Conservation (phyloP, 1,284 basidiomycete species). For the Ceratobasidium sp. region DNA sequence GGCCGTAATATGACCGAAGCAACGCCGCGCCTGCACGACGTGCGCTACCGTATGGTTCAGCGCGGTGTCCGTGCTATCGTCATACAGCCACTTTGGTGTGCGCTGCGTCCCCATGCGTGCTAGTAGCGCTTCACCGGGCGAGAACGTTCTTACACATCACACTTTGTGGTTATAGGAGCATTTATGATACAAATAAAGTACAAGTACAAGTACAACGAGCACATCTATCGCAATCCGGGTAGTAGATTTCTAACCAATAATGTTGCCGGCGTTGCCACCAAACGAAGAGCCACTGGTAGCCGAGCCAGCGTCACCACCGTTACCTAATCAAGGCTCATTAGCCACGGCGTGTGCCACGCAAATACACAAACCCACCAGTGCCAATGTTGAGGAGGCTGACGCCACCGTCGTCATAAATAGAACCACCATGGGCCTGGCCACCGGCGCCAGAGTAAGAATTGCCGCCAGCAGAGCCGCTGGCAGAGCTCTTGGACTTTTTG, state of each 20-base stretch:
- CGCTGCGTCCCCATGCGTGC: slow-evolving; percentile 67
- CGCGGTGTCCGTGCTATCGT: slow-evolving; percentile 71
- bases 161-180: slow-evolving; percentile 1
- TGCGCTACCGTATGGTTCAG: slow-evolving; percentile 70
- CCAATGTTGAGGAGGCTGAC: slow-evolving; percentile 35
- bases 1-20: slow-evolving; percentile 63
- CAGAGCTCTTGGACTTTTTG: slow-evolving; percentile 10
- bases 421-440: slow-evolving; percentile 23
- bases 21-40: slow-evolving; percentile 76
- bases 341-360: neutral
- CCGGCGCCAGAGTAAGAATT: slow-evolving; percentile 27
- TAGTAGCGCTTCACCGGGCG: slow-evolving; percentile 48
- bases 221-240: neutral
- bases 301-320: slow-evolving; percentile 27
- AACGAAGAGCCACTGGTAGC: slow-evolving; percentile 29
- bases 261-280: slow-evolving; percentile 31
- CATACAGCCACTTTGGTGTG: slow-evolving; percentile 84
- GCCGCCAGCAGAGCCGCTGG: slow-evolving; percentile 35
- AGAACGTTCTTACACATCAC: slow-evolving; percentile 6
- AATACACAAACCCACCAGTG: slow-evolving; percentile 16
- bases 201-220: slow-evolving; percentile 31
- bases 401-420: neutral
- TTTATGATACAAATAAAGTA: slow-evolving; percentile 29
- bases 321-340: slow-evolving; percentile 14
- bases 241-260: slow-evolving; percentile 14